Percentiles rank a stretch among this genome's conserved stretches.
phyloP scores from a whole-genome alignment of 83 land plant species.

The Isoetes engelmannii region DNA sequence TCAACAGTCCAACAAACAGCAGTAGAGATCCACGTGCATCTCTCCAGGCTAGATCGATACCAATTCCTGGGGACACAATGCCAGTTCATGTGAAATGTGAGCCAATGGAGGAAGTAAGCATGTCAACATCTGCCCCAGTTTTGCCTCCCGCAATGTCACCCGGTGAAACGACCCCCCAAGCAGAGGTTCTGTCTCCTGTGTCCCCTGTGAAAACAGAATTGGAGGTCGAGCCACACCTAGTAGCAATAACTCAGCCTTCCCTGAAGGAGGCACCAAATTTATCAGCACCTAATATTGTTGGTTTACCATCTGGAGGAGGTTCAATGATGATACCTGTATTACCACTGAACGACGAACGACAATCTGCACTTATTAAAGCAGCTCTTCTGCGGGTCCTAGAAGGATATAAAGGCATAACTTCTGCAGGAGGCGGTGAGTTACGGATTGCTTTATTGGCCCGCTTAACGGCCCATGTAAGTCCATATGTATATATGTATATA shows the following conservation, averaged over 20 bases:
- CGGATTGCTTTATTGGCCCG: conserved; percentile 64
- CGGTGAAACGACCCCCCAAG: not conserved
- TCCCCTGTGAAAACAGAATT: not conserved
- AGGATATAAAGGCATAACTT: conserved; percentile 32
- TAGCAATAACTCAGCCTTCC: not conserved
- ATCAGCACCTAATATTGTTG: not conserved
- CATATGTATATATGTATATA: not conserved
- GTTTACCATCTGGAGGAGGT: conserved; percentile 19
- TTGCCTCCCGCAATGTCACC: conserved; percentile 12
- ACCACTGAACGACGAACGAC: conserved; percentile 47
- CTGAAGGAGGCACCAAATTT: not conserved
- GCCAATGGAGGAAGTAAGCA: conserved; percentile 17
- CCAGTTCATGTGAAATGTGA: conserved; percentile 23
- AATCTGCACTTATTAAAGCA: conserved; percentile 32
- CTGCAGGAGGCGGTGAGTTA: conserved; percentile 40
- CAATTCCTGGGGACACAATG: not conserved
- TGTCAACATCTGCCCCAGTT: conserved; percentile 7
- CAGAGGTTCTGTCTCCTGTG: conserved; percentile 1
- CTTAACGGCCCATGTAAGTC: conserved; percentile 58
- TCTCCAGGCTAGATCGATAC: conserved; percentile 1
- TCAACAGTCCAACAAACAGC: conserved; percentile 5
- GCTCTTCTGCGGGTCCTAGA: conserved; percentile 56
- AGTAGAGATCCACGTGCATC: conserved; percentile 27
- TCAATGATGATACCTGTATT: conserved; percentile 44
- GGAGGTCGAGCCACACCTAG: conserved; percentile 4